Evolutionary conservation across 2,329 filamentous ascomycete species (phyloP), one percentile per base, ranked within the genome.

Genomic region (Aspergillus alliaceus): DNA sequence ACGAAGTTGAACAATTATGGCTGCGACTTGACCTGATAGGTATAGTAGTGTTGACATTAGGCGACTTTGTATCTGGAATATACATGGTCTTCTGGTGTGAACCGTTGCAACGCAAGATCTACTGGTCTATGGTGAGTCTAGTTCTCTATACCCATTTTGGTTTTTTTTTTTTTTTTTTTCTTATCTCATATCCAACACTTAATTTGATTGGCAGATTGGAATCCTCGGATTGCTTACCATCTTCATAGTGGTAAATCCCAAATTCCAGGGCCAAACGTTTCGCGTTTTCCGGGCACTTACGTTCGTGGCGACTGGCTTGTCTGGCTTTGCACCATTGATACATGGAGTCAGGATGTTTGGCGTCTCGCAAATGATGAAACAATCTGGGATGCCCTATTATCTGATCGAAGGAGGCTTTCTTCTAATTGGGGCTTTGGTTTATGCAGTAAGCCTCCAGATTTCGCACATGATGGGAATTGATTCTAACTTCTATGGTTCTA

Each of bases 311-410:
- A 51, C 48, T 51, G 48, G 48, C 32, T 27, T 51, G 32, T 51
- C 48, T 39, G 48, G 48, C 48, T 51, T 51, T 51, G 48, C 34
- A 27, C 48, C 48, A 39, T 51, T 51, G 20, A 39, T 51, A 39
- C 48, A 71, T 60, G 67, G 66, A 52, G 52, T 68, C 48, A 62
- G 49, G 29, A 51, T 70, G 39, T 71, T 69, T 59, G 67, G 67
- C 39, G 56, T 69, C 27, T 56, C 56, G 31, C 65, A 66, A 56
- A 69, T 69, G 65, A 67, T 62, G 56, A 64, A 54, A 54, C 61
- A 66, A 61, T 61, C 59, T 57, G 49, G 49, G 42, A 59, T 66
- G 51, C 60, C 55, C 51, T 66, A 61, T 56, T 57, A 57, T 32
- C 49, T 59, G 15, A 35, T 51, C 12, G 51, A 59, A 50, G 57